Evolutionary conservation across 2,329 filamentous ascomycete species (phyloP), one percentile per base, ranked within the genome.

Genomic region (Microdochium nivale): DNA sequence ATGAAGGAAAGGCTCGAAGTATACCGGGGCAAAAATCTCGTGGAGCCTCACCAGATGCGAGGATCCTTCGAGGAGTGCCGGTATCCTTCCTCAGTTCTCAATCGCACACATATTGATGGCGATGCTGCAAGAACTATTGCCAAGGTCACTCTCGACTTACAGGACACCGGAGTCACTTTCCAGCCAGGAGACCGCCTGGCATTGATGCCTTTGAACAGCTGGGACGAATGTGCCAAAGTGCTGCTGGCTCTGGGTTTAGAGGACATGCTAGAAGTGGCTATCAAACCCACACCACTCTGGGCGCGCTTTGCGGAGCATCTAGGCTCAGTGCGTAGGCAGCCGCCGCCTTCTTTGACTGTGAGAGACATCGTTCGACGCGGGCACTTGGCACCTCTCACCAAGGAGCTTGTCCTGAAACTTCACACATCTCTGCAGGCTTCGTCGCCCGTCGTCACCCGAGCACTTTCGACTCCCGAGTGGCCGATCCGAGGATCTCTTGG

Each of bases 31-130:
- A 64, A 68, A 23, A 65, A 77, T 25, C 58, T 70, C 3, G 61
- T 75, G 8, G 76, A 80, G 51, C 76, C 77, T 1, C 71, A 79
- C 50, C 65, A 79, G 51, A 79, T 79, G 72, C 70, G 77, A 7
- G 77, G 77, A 0, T 76, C 72, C 0, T 80, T 79, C 54, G 74
- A 76, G 46, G 77, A 80, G 58, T 78, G 76, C 54, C 71, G 77
- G 1, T 79, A 79, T 56, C 66, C 67, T 47, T 70, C 74, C 0
- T 67, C 66, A 16, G 63, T 79, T n/a, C 60, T 75, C 10, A 66
- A 65, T 37, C 66, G 77, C 21, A 69, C 70, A 1, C 69, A 68
- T 10, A 70, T 79, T 25, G 76, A 79, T 52, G 60, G 62, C 0
- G 76, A 80, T 54, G 62, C 67, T 0, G 66, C 67, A 8, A 64